Evolutionary conservation across 1,139 yeast genomes (phyloP).

Genomic region (Scheffersomyces stambukii): DNA sequence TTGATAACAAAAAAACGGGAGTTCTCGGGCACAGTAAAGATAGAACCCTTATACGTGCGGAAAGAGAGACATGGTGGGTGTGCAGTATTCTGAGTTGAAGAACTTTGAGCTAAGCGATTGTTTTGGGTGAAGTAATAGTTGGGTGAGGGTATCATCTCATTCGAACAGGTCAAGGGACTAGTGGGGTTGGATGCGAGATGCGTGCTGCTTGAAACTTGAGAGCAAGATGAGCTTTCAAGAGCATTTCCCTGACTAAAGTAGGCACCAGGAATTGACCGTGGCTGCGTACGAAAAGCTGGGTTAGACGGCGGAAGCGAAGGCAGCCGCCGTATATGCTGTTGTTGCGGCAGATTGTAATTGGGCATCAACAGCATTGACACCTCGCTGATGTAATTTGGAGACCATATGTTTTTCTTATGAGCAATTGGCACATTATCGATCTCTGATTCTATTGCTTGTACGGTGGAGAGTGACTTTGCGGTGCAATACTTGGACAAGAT

Average conservation of each 20-base stretch:
- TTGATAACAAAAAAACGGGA: constrained; percentile 55
- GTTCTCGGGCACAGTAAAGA: constrained; percentile 12
- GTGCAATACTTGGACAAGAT: constrained; percentile 8
- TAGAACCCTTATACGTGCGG: constrained; percentile 19
- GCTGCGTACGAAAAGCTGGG: no score
- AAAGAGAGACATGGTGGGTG: constrained; percentile 13
- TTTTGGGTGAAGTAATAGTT: no score
- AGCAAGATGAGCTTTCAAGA: neutral
- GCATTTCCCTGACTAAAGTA: neutral
- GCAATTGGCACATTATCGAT: constrained; percentile 11
- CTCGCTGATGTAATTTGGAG: constrained; percentile 10
- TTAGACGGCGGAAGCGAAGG: neutral
- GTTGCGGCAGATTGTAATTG: constrained; percentile 1
- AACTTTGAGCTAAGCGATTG: no score
- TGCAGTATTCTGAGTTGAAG: neutral
- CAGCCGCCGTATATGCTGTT: constrained; percentile 1
- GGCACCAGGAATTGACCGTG: no score
- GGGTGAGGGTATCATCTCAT: no score
- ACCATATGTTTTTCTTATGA: constrained; percentile 21
- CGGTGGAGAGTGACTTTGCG: constrained; percentile 17
- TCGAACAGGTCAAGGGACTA: no score
- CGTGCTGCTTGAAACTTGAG: no score
- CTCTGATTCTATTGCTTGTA: constrained; percentile 17
- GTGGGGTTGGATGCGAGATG: no score
- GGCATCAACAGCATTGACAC: neutral